Evolutionary conservation across 345 rosid genomes (phyloP), one percentile per base, ranked within the genome.

Genomic region (Carallia pectinifolia): DNA sequence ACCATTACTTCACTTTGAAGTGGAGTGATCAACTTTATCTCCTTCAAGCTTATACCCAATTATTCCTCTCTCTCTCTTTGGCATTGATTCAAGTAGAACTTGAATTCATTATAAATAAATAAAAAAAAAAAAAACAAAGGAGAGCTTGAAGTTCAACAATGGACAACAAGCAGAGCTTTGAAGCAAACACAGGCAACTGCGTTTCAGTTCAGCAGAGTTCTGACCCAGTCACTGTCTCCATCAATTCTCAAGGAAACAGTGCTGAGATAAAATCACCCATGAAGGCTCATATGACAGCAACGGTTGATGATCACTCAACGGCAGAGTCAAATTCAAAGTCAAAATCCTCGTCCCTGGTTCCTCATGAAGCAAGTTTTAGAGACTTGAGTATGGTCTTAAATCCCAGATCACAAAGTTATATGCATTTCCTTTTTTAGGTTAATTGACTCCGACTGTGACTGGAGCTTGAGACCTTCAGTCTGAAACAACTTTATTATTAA

Each of bases 1-100:
- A 67, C 78, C 77, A 85, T 81, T 80, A 76, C 86, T 88, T 85
- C 61, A 79, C 92, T 82, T 85, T 88, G 85, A 84, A 82, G 87
- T 44, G 50, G 50, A 44, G 50, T 44, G 50, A 44, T 15, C 50
- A 44, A 44, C 1, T 44, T 44, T 44, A 7, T 44, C 50, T 4
- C 50, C 50, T 44, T 30, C 63, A 75, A 72, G 76, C 88, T 58
- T 29, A 64, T 70, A 58, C 76, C 67, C 48, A 64, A 53, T 23
- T 70, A 27, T 38, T 50, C n/a, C 62, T 58, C 50, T 12, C 50
- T 44, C 3, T 44, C 17, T 44, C 16, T 0, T 4, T 15, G 64
- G 10, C 66, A 33, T 7, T 61, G n/a, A 44, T 60, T 61, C 69
- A 61, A 12, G 23, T 15, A 16, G 30, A 52, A 17, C 17, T 66